Conservation (phyloP, 768 basidiomycete species). For the Amanita pallidorosea region DNA sequence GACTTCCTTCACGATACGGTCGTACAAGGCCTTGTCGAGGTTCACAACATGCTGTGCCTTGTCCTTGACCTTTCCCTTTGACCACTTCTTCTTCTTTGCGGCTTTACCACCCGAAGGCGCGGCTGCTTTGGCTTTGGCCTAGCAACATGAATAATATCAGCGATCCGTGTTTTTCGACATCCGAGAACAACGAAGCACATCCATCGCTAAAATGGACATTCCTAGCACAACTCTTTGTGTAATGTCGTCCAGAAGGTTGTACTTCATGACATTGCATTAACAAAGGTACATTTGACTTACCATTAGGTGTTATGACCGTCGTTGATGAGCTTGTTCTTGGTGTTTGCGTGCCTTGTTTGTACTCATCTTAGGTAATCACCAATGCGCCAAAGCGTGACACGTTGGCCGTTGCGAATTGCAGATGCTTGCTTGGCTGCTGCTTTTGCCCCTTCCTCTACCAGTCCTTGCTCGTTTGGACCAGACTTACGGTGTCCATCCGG, state of each 20-base stretch:
- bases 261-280: background rate
- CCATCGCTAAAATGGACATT: constrained; percentile 18
- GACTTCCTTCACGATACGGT: constrained; percentile 96
- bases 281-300: constrained; percentile 21
- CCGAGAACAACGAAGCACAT: constrained; percentile 23
- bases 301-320: constrained; percentile 32
- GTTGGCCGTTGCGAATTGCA: constrained; percentile 18
- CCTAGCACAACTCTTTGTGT: background rate
- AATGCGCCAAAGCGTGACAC: constrained; percentile 19
- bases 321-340: constrained; percentile 22
- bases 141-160: constrained; percentile 14
- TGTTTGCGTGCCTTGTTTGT: constrained; percentile 31
- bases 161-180: constrained; percentile 18
- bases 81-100: constrained; percentile 99
- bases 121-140: constrained; percentile 76
- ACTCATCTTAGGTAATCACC: constrained; percentile 18
- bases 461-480: constrained; percentile 33
- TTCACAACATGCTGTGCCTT: constrained; percentile 96
- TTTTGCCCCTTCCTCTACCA: constrained; percentile 28
- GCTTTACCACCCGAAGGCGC: constrained; percentile 68
- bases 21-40: constrained; percentile 87
- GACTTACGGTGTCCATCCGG: constrained; percentile 48
- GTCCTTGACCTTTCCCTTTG: constrained; percentile 99
- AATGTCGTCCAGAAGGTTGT: background rate
- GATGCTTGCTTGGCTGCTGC: constrained; percentile 45